Evolutionary conservation across 345 rosid genomes (phyloP).

Genomic region (Passiflora organensis): DNA sequence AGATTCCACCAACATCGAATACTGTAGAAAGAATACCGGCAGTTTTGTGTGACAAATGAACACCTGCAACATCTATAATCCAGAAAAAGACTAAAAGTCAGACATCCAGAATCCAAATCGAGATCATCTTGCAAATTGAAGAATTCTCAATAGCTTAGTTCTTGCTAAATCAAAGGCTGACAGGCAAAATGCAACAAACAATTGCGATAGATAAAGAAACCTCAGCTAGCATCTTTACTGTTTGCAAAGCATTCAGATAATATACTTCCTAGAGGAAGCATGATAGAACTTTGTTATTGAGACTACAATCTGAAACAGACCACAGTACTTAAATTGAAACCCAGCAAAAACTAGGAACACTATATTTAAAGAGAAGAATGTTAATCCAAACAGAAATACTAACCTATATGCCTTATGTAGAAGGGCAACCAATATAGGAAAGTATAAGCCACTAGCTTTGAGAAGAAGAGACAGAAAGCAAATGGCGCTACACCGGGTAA

Average conservation of each 20-base stretch:
- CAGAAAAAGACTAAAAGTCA: constrained; percentile 9
- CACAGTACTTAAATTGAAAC: neutral
- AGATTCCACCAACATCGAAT: constrained; percentile 80
- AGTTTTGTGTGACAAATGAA: constrained; percentile 67
- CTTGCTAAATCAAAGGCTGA: too few relatives aligned
- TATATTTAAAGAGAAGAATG: neutral
- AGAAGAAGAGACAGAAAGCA: constrained; percentile 84
- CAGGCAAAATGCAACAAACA: too few relatives aligned
- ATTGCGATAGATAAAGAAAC: too few relatives aligned
- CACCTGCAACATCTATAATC: constrained; percentile 74
- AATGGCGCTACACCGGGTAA: constrained; percentile 83
- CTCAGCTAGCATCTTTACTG: too few relatives aligned
- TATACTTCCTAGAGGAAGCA: too few relatives aligned
- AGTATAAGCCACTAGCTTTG: constrained; percentile 91
- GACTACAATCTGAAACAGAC: too few relatives aligned
- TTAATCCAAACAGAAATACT: neutral
- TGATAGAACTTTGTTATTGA: neutral
- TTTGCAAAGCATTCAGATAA: too few relatives aligned
- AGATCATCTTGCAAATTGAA: too few relatives aligned
- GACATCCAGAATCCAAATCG: too few relatives aligned
- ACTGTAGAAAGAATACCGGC: constrained; percentile 81
- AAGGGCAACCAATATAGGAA: constrained; percentile 91
- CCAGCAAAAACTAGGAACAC: neutral
- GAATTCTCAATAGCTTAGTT: too few relatives aligned
- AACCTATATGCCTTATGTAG: constrained; percentile 87